Conservation (phyloP, 805 yeast genomes). For the Candida morakotiae region DNA sequence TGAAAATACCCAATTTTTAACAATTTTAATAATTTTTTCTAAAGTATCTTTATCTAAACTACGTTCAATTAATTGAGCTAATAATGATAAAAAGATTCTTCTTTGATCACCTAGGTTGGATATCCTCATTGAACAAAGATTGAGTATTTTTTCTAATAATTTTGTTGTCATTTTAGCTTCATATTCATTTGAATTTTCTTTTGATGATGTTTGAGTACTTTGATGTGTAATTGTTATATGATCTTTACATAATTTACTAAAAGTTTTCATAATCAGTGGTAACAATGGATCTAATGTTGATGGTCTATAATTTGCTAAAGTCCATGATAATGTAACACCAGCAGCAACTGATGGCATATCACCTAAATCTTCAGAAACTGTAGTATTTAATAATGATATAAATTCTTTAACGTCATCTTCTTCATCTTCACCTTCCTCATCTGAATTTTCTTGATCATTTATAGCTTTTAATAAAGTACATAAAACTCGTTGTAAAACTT, state of each 20-base stretch:
- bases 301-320: conserved; percentile 72
- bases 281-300: conserved; percentile 69
- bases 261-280: conserved; percentile 77
- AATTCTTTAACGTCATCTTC: conserved; percentile 64
- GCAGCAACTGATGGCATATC: conserved; percentile 79
- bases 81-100: conserved; percentile 75
- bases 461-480: conserved; percentile 66
- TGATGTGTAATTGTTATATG: conserved; percentile 65
- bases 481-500: conserved; percentile 72
- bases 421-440: conserved; percentile 50
- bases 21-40: conserved; percentile 69
- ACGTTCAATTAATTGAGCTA: conserved; percentile 88
- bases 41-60: conserved; percentile 75
- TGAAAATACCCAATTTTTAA: conserved; percentile 86
- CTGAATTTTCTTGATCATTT: conserved; percentile 35
- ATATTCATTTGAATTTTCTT: conserved; percentile 44
- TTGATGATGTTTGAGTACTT: conserved; percentile 33
- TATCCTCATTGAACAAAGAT: conserved; percentile 75
- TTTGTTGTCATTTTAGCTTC: conserved; percentile 80
- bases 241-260: conserved; percentile 85
- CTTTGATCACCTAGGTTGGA: conserved; percentile 91
- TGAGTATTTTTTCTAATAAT: conserved; percentile 69
- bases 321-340: conserved; percentile 80
- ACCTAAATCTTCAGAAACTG: conserved; percentile 75
- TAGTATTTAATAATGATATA: conserved; percentile 54